Evolutionary conservation across 2,329 filamentous ascomycete genomes (phyloP), one percentile per base, ranked within the genome.

Genomic region (Ascochyta fabae): DNA sequence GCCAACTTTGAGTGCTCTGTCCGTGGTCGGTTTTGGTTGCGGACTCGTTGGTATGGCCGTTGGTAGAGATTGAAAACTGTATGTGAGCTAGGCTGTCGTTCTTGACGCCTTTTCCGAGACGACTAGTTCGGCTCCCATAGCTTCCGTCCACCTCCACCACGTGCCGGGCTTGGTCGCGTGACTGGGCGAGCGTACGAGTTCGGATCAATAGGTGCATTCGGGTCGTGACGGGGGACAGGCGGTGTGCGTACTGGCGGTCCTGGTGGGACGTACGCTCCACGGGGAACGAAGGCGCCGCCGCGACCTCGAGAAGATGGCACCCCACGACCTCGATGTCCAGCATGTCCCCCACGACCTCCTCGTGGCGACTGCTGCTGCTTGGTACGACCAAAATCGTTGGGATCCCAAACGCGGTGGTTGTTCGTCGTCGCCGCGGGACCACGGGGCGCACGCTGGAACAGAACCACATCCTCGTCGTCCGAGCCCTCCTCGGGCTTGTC

Each of bases 341-440:
- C 51, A 40, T 65, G 64, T 36, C 62, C 67, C 46, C 68, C 71
- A 40, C 72, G 69, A 38, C 68, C 67, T 34, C 74, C 71, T n/a
- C 72, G 71, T n/a, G 62, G 65, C 9, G 64, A 62, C 24, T 62
- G 64, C 15, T 68, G 69, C 19, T 73, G 66, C 16, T 59, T 69
- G 15, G 70, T 63, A 44, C 79, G 76, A n/a, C 70, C 76, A 59
- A 82, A 82, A 19, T 79, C 76, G 58, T 81, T 79, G 7, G 80
- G 80, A 56, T 82, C 80, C 53, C 78, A 75, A 36, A 81, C 71
- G n/a, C 67, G 72, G 57, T 72, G 69, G 26, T 59, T 65, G 46
- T 59, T 67, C 8, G 63, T 66, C 23, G 59, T 59, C 7, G 67
- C 62, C 8, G 73, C 67, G 13, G 73, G 72, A 40, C 72, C 74